Base-by-base conservation (phyloP, 2,329 filamentous ascomycete genomes). In the Epichloe scottii region DNA sequence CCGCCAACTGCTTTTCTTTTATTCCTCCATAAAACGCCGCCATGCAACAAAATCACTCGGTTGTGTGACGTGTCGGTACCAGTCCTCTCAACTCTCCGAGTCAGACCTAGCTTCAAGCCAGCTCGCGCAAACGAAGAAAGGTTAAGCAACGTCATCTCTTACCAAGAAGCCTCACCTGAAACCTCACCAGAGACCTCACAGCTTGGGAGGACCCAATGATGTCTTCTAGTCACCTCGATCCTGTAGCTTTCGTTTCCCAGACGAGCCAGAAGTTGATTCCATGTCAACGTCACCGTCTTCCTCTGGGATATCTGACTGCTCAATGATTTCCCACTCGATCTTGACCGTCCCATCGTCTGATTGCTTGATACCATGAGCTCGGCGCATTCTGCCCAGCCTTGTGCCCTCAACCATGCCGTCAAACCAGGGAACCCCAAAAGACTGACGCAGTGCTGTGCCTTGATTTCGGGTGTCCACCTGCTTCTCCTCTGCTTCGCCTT, bases 311-410 rank as follows among this genome's bases (percentile, higher is more conserved):
- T 73, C 75, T 45, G 73, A 77, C 74, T 79, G 90, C 68, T 95
- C 89, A 39, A 84, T 75, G 56, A 95, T 76, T 67, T 95, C 89
- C 87, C 88, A 95, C 62, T 93, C 84, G 11, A 93, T 76, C 43
- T 72, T 78, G 38, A 82, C 77, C 30, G 71, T 74, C 15, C 84
- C 84, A 62, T 87, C 81, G n/a, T 69, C 68, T 48, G 77, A 82
- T 48, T 64, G 62, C 45, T 67, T 66, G 35, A 74, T 68, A 26
- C 80, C 77, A 52, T 77, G 76, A 15, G 80, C 76, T 57, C 79
- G 78, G 63, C 80, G 81, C 65, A 85, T 73, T 48, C 76, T 81
- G 2, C 86, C 87, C 41, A 95, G 69, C 39, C 74, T 75, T 57
- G 87, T 90, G 50, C 88, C 84, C 60, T 87, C 78, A 3, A 94